These are phyloP conservation scores for Sporothrix schenckii DNA, from an alignment of 2,329 filamentous ascomycete genomes.

Conservation along the genomic window DNA sequence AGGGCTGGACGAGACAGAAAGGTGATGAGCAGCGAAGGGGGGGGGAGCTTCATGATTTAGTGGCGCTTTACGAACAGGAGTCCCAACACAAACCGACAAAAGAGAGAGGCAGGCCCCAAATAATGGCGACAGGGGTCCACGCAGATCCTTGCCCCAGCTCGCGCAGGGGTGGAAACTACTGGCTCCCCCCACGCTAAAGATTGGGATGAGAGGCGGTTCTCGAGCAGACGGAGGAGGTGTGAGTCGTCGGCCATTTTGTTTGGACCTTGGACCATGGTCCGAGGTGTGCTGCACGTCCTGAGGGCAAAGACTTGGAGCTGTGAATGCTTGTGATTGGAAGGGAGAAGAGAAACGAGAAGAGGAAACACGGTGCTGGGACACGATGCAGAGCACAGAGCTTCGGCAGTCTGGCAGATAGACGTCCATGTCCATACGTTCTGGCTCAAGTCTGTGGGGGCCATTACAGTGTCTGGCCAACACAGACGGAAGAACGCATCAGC, in stretches of 20 bases:
- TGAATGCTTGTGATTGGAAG: neutral
- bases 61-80: too few relatives aligned
- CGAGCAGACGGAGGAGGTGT: neutral
- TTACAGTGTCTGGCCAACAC: neutral
- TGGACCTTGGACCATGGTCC: neutral
- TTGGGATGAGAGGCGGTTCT: too few relatives aligned
- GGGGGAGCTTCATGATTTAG: too few relatives aligned
- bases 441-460: neutral
- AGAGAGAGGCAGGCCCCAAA: too few relatives aligned
- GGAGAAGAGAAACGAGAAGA: neutral
- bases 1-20: too few relatives aligned
- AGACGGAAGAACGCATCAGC: too few relatives aligned
- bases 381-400: conserved; percentile 15
- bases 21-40: too few relatives aligned
- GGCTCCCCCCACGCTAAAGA: too few relatives aligned
- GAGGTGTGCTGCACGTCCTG: neutral
- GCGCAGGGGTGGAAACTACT: neutral
- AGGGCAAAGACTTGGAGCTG: neutral
- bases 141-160: conserved; percentile 11
- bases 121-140: neutral
- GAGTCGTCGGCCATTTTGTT: neutral
- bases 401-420: neutral
- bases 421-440: too few relatives aligned
- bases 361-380: neutral
- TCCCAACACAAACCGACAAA: neutral